Percentiles rank a stretch among this genome's conserved stretches.
Conservation (phyloP, 2,329 filamentous ascomycete genomes). For the Westerdykella aurantiaca region DNA sequence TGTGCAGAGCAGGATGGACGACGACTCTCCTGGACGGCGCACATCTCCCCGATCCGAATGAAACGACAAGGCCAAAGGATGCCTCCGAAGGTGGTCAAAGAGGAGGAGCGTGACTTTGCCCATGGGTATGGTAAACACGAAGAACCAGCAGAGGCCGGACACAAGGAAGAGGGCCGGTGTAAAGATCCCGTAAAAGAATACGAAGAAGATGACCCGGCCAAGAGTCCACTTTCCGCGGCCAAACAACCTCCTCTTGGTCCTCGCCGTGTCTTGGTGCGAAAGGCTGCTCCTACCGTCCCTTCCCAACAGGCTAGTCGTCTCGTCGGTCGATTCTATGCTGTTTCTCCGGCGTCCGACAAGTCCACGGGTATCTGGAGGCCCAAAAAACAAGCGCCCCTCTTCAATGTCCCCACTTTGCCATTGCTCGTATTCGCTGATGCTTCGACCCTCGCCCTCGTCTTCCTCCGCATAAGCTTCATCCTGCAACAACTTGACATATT, state of each 20-base stretch:
- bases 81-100: slow-evolving; percentile 84
- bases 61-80: slow-evolving; percentile 88
- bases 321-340: slow-evolving; percentile 82
- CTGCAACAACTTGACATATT: slow-evolving; percentile 87
- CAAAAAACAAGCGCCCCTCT: slow-evolving; percentile 92
- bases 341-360: slow-evolving; percentile 80
- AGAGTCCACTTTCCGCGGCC: slow-evolving; percentile 94
- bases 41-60: slow-evolving; percentile 76
- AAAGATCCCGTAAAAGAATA: slow-evolving; percentile 91
- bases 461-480: slow-evolving; percentile 93
- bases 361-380: slow-evolving; percentile 59
- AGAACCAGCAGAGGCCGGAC: slow-evolving; percentile 85
- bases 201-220: slow-evolving; percentile 89
- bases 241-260: slow-evolving; percentile 77
- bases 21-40: slow-evolving; percentile 63
- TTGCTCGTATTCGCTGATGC: slow-evolving; percentile 97
- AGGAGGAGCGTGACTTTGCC: slow-evolving; percentile 87
- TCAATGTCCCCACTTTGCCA: slow-evolving; percentile 98
- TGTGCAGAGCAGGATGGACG: slow-evolving; percentile 89
- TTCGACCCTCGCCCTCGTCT: slow-evolving; percentile 90
- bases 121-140: slow-evolving; percentile 99
- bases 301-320: slow-evolving; percentile 84
- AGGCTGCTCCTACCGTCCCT: slow-evolving; percentile 51
- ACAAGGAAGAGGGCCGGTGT: slow-evolving; percentile 80
- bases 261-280: slow-evolving; percentile 34